These are phyloP conservation scores for Acacia confusa DNA, from an alignment of 306 rosid genomes.

Conservation along the genomic window DNA sequence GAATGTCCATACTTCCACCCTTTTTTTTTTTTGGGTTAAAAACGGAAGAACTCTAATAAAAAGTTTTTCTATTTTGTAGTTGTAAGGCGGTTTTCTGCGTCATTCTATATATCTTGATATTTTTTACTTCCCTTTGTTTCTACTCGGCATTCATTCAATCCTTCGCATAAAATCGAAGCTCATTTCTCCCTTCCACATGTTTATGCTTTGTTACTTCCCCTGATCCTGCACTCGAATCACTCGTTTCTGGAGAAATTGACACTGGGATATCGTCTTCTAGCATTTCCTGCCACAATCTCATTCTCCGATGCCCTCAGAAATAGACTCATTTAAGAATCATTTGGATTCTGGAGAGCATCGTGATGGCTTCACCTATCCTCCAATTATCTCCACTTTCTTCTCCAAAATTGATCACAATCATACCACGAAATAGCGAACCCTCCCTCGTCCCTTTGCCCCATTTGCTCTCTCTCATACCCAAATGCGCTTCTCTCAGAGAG, in stretches of 20 bases:
- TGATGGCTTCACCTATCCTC: constrained; percentile 51
- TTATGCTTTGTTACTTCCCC: background rate
- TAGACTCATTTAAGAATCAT: background rate
- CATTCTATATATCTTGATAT: background rate
- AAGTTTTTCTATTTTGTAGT: too few species aligned
- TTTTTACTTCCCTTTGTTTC: background rate
- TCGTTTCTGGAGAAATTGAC: background rate
- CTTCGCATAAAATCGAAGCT: background rate
- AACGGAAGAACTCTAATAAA: too few species aligned
- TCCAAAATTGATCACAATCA: constrained; percentile 36
- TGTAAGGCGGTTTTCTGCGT: too few species aligned
- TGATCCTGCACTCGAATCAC: background rate
- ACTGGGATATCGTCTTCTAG: background rate
- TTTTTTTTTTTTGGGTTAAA: too few species aligned
- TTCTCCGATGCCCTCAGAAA: background rate
- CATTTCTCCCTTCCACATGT: background rate
- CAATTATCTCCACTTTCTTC: constrained; percentile 42
- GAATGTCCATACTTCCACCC: too few species aligned
- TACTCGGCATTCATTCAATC: background rate
- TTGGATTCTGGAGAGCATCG: background rate
- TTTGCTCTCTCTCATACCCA: constrained; percentile 60
- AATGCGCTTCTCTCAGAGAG: constrained; percentile 58
- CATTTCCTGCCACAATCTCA: background rate
- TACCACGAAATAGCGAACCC: constrained; percentile 27
- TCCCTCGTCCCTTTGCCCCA: constrained; percentile 27